A percentile compares a stretch with the other conserved stretches of the same genome.
These are phyloP conservation scores for Heritiera littoralis DNA, from an alignment of 345 rosid species.

Conservation along the genomic window DNA sequence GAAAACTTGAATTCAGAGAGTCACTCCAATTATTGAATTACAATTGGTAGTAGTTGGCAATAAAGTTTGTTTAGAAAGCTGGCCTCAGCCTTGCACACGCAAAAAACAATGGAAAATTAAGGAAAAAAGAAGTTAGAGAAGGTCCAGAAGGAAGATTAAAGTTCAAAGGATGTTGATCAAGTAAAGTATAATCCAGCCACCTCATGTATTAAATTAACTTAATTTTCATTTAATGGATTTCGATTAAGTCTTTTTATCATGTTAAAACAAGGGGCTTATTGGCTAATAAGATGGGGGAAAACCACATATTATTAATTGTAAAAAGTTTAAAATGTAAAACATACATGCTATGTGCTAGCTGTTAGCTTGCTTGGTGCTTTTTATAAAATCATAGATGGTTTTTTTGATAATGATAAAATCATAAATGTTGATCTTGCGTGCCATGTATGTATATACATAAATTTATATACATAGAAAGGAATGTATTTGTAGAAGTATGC, in stretches of 20 bases:
- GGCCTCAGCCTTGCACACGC: not conserved
- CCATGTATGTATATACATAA: too few relatives aligned
- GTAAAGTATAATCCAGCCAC: slow-evolving; percentile 4
- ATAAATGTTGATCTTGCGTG: not conserved
- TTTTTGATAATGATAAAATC: not conserved
- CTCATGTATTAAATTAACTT: not conserved
- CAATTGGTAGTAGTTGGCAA: not conserved
- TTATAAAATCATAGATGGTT: not conserved
- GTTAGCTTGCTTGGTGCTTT: not conserved
- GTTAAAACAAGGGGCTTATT: not conserved
- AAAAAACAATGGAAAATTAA: not conserved
- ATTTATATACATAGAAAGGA: too few relatives aligned
- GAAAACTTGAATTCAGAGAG: slow-evolving; percentile 24
- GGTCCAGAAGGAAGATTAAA: not conserved
- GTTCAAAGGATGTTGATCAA: not conserved
- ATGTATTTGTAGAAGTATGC: too few relatives aligned
- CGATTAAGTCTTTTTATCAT: not conserved
- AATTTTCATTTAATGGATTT: not conserved
- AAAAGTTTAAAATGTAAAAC: too few relatives aligned
- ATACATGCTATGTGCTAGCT: not conserved
- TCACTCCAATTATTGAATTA: slow-evolving; percentile 20
- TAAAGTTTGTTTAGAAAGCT: not conserved
- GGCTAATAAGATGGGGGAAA: not conserved
- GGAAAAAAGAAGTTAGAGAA: too few relatives aligned
- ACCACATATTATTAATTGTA: not conserved